Percentiles rank a stretch among this genome's conserved stretches.
phyloP scores from a whole-genome alignment of 345 rosid species.

The Hypericum perforatum region DNA sequence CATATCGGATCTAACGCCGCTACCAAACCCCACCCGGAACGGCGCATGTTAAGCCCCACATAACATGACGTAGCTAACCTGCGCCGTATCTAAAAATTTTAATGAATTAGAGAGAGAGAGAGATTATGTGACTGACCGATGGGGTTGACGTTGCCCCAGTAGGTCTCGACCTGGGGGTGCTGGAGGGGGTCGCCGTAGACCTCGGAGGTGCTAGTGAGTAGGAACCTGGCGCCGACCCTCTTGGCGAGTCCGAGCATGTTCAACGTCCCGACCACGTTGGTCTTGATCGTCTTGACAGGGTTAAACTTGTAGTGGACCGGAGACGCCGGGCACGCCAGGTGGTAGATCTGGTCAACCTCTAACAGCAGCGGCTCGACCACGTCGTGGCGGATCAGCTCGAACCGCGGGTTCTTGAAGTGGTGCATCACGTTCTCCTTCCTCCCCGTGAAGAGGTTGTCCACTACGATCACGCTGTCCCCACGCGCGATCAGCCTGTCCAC shows the following conservation, averaged over 20 bases:
- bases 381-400: slow-evolving; percentile 90
- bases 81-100: background rate
- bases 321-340: slow-evolving; percentile 95
- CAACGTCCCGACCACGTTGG: slow-evolving; percentile 91
- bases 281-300: slow-evolving; percentile 96
- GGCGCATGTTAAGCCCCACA: too few relatives aligned
- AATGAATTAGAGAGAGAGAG: background rate
- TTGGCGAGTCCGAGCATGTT: slow-evolving; percentile 96
- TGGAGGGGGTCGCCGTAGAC: slow-evolving; percentile 98
- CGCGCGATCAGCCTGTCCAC: slow-evolving; percentile 86
- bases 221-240: slow-evolving; percentile 83
- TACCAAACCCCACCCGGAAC: too few relatives aligned
- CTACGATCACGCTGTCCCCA: slow-evolving; percentile 95
- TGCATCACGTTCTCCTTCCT: slow-evolving; percentile 96
- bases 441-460: slow-evolving; percentile 98
- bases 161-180: slow-evolving; percentile 98
- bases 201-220: slow-evolving; percentile 93
- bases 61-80: background rate
- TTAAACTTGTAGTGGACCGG: slow-evolving; percentile 97
- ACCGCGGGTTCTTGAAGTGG: slow-evolving; percentile 82
- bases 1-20: too few relatives aligned
- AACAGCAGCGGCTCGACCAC: slow-evolving; percentile 85
- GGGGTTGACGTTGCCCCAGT: slow-evolving; percentile 99
- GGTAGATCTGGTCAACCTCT: slow-evolving; percentile 99
- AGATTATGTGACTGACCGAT: slow-evolving; percentile 43